Evolutionary conservation across 768 basidiomycete species (phyloP), one percentile per base, ranked within the genome.

Genomic region (Tylopilus plumbeoviolaceoides): DNA sequence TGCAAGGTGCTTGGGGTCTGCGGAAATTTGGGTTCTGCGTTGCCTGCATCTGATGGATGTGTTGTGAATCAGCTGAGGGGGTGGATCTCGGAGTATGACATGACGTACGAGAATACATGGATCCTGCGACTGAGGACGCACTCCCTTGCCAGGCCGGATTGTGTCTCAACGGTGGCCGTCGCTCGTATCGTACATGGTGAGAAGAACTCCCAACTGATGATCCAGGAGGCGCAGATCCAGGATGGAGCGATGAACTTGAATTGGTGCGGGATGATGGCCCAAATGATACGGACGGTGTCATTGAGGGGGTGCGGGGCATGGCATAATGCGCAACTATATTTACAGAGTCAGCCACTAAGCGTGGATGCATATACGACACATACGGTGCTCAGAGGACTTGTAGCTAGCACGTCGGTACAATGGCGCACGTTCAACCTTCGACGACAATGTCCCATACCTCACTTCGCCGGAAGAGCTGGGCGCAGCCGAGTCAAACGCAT

Each of bases 261-360:
- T 74, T 75, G n/a, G 80, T 78, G 20, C 77, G 75, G 40, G 78
- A 78, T 43, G 80, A 81, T 11, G 69, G 47, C 5, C 69, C 68
- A 46, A 74, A 69, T 20, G 63, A 63, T 18, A 65, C 60, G 5
- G 69, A 71, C 7, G 67, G 69, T 5, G 70, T 56, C 53, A 68
- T 54, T 43, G 60, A 64, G 15, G 70, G 63, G 9, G 69, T 65
- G 38, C 54, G 64, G 2, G 63, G 59, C 57, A 72, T 59, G 33
- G 64, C 59, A 54, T 70, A 69, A 40, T 71, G 64, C 6, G 65
- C 59, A 25, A 66, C 70, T 70, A 23, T 12, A 39, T 21, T 38
- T 5, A 33, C 12, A 12, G 14, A 33, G 39, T 56, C 20, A 44
- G 49, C 41, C 23, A 33, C 33, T 17, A 45, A 38, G 47, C 27